Conservation (phyloP, 805 yeast genomes). For the Barnettozyma sp. region DNA sequence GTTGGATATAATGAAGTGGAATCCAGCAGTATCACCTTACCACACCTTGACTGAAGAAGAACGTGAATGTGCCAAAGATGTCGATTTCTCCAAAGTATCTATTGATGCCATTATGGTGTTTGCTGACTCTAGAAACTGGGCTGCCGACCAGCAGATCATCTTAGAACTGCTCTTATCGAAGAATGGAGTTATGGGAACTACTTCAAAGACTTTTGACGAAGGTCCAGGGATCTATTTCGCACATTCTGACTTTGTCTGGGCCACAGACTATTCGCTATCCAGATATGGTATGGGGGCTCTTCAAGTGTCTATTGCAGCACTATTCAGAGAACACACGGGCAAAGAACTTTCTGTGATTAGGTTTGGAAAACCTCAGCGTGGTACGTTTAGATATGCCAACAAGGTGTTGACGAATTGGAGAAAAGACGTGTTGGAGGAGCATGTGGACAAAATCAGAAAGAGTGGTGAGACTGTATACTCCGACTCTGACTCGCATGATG, state of each 20-base stretch:
- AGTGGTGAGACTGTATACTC: conserved; percentile 28
- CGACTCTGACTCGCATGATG: conserved; percentile 24
- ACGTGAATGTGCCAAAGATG: conserved; percentile 39
- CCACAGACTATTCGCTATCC: conserved; percentile 73
- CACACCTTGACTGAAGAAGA: conserved; percentile 74
- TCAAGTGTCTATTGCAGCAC: conserved; percentile 80
- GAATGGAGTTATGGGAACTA: conserved; percentile 81
- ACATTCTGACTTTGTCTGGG: conserved; percentile 91
- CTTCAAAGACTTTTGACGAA: conserved; percentile 59
- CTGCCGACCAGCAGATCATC: conserved; percentile 86
- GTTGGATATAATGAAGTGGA: conserved; percentile 76
- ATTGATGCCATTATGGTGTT: conserved; percentile 83
- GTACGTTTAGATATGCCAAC: conserved; percentile 79
- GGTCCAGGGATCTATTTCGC: conserved; percentile 84
- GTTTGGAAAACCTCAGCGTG: conserved; percentile 86
- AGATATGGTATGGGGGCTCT: conserved; percentile 95
- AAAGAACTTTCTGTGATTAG: conserved; percentile 70
- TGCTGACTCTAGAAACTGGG: conserved; percentile 92
- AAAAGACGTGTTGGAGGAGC: conserved; percentile 67
- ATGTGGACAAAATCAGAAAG: conserved; percentile 46
- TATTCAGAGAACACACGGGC: conserved; percentile 81
- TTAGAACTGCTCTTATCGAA: conserved; percentile 71
- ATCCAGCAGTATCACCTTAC: conserved; percentile 81
- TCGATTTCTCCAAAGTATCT: conserved; percentile 58
- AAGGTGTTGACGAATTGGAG: conserved; percentile 75